phyloP scores from a whole-genome alignment of 2,329 filamentous ascomycete species.

The Alternaria burnsii region DNA sequence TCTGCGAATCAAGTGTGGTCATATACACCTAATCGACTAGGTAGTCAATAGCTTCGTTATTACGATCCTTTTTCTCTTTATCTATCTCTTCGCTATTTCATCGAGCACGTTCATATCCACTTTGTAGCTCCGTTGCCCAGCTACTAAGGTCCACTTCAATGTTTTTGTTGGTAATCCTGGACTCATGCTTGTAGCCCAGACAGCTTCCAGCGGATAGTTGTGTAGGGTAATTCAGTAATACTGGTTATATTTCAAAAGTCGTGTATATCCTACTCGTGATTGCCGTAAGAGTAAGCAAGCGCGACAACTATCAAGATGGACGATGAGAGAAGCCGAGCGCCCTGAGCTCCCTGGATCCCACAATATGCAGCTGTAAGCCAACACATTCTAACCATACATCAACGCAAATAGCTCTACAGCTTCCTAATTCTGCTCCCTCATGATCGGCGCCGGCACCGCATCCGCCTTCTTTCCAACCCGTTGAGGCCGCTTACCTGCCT shows the following conservation, averaged over 20 bases:
- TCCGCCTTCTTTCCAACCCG: neutral
- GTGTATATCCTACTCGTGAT: neutral
- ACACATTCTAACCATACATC: neutral
- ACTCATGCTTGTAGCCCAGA: neutral
- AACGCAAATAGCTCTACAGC: neutral
- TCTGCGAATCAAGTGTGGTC: neutral
- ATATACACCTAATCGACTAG: neutral
- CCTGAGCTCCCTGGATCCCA: neutral
- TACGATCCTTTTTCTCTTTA: neutral
- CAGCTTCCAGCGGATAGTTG: neutral
- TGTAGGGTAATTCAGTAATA: neutral
- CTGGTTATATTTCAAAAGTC: neutral
- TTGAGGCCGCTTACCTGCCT: neutral
- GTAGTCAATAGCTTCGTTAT: neutral
- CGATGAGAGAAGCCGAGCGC: neutral
- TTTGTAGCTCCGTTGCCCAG: neutral
- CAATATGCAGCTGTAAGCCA: neutral
- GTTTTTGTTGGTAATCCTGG: neutral
- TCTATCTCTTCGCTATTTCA: neutral
- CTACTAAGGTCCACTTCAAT: neutral
- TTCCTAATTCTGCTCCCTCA: neutral
- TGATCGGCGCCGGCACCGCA: neutral
- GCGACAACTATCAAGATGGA: neutral
- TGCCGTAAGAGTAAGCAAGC: neutral
- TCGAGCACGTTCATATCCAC: neutral